A percentile compares a stretch with the other conserved stretches of the same genome.
These are phyloP conservation scores for Musa balbisiana DNA, from an alignment of 202 grass and related monocot species.

Conservation along the genomic window DNA sequence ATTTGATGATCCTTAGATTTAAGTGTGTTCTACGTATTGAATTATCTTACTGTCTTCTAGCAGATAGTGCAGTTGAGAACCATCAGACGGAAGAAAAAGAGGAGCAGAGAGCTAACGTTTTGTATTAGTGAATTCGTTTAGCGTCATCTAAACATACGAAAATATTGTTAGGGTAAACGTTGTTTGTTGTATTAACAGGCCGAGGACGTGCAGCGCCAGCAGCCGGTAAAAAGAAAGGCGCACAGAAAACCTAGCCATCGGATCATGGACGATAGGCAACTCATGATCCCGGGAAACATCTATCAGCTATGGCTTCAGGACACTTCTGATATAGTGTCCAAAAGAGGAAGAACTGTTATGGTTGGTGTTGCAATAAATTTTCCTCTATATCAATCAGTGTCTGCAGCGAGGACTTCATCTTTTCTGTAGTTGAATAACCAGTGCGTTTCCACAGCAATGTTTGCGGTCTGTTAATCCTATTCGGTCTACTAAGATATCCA, in stretches of 20 bases:
- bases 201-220: slow-evolving; percentile 24
- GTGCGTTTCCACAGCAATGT: slow-evolving; percentile 25
- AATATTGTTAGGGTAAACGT: slow-evolving; percentile 4
- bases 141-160: neutral
- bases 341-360: slow-evolving; percentile 61
- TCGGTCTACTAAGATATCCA: slow-evolving; percentile 31
- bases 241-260: slow-evolving; percentile 15
- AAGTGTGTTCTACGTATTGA: slow-evolving; percentile 2
- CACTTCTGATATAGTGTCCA: slow-evolving; percentile 43
- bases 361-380: slow-evolving; percentile 34
- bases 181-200: slow-evolving; percentile 19
- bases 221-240: slow-evolving; percentile 49
- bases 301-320: slow-evolving; percentile 83
- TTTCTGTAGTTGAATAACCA: slow-evolving; percentile 13
- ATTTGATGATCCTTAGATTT: neutral
- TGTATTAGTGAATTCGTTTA: slow-evolving; percentile 7
- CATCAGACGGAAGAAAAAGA: slow-evolving; percentile 20
- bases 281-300: slow-evolving; percentile 57
- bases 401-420: neutral
- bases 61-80: slow-evolving; percentile 34
- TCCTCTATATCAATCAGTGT: neutral
- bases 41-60: slow-evolving; percentile 25
- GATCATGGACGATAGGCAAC: slow-evolving; percentile 53
- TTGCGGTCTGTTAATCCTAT: slow-evolving; percentile 44
- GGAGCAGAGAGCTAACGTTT: slow-evolving; percentile 44